Evolutionary conservation across 768 basidiomycete genomes (phyloP).

Genomic region (Pleurotus tuber-regium): DNA sequence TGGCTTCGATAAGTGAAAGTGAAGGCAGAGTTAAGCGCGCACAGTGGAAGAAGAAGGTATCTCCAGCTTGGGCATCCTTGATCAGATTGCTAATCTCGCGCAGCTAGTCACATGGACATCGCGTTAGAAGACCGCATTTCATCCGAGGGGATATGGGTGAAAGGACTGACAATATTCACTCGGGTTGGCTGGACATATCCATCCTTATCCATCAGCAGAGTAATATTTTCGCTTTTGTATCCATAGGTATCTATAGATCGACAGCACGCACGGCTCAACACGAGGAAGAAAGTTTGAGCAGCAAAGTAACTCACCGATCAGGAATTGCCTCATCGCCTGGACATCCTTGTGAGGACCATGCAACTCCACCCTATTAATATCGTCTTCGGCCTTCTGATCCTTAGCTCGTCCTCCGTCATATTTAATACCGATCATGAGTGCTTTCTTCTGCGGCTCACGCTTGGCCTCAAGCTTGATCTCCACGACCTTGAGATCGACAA

Average conservation of each 20-base stretch:
- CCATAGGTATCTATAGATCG: constrained; percentile 22
- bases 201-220: constrained; percentile 25
- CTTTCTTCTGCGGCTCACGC: constrained; percentile 23
- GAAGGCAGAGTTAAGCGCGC: background rate
- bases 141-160: background rate
- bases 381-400: background rate
- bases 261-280: background rate
- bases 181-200: constrained; percentile 22
- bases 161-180: constrained; percentile 28
- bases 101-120: constrained; percentile 16
- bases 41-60: constrained; percentile 38
- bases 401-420: constrained; percentile 13
- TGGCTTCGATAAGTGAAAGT: background rate
- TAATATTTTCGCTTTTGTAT: constrained; percentile 26
- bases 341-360: constrained; percentile 40
- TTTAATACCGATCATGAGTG: constrained; percentile 36
- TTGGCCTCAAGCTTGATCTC: background rate
- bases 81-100: constrained; percentile 29
- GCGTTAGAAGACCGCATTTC: no score
- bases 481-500: background rate
- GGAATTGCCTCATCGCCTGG: constrained; percentile 28
- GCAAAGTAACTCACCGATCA: constrained; percentile 30
- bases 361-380: background rate
- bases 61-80: constrained; percentile 26
- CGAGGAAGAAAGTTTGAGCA: background rate